These are phyloP conservation scores for Mitragyna speciosa DNA, from an alignment of 257 asterid species.

Conservation along the genomic window DNA sequence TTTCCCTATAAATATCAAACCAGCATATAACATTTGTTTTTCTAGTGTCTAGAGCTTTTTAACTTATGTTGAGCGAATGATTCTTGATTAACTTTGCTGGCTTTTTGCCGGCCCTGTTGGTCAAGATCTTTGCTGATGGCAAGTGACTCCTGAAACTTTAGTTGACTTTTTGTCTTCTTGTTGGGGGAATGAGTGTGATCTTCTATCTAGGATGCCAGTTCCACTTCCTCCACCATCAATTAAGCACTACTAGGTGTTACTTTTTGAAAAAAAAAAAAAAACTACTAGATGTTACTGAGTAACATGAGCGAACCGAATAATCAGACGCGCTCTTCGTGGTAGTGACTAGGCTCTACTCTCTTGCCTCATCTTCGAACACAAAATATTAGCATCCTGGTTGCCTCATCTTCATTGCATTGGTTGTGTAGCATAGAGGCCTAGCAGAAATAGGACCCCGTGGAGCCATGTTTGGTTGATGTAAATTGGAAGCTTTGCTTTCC, in stretches of 20 bases:
- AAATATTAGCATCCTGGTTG: background rate
- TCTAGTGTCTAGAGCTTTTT: constrained; percentile 18
- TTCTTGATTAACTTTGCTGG: constrained; percentile 24
- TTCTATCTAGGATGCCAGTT: background rate
- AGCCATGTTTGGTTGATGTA: constrained; percentile 10
- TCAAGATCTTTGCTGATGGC: constrained; percentile 7
- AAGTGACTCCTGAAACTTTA: constrained; percentile 18
- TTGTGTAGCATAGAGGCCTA: constrained; percentile 15
- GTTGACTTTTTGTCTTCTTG: constrained; percentile 29
- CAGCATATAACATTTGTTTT: constrained; percentile 2
- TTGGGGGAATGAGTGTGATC: background rate
- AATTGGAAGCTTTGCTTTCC: background rate
- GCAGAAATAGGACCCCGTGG: background rate
- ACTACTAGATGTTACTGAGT: background rate
- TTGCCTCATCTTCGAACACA: background rate
- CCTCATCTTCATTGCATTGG: background rate
- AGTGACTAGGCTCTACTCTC: background rate
- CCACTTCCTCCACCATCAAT: background rate
- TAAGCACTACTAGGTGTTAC: background rate
- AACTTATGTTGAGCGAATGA: constrained; percentile 8
- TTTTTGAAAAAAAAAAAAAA: too few relatives aligned
- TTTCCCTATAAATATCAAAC: background rate
- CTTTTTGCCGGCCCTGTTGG: constrained; percentile 1
- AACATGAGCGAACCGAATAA: constrained; percentile 18
- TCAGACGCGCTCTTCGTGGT: constrained; percentile 10